Percentiles rank a stretch among this genome's conserved stretches.
Evolutionary conservation across 73 alveolate species (phyloP).

Genomic region (Symbiodinium natans): DNA sequence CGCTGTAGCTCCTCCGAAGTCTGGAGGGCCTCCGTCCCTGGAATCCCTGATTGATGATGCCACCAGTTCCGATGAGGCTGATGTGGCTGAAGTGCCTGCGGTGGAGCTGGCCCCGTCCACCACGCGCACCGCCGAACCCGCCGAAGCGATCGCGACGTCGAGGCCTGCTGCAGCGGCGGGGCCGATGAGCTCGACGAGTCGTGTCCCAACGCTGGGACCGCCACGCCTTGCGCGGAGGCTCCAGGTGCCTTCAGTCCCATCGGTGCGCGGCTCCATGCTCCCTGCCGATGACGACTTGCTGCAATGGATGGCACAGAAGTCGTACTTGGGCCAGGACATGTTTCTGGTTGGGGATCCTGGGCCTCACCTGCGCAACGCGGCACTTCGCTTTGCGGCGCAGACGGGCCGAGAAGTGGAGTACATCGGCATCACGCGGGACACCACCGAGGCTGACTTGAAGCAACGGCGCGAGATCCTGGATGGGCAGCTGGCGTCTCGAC

Average conservation of each 20-base stretch:
- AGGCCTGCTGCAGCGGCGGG: background rate
- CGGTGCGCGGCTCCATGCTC: conserved; percentile 38
- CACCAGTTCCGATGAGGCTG: background rate
- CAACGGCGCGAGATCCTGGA: conserved; percentile 30
- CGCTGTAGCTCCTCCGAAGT: background rate
- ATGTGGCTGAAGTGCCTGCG: background rate
- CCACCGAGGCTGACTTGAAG: conserved; percentile 70
- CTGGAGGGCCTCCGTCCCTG: conserved; percentile 62
- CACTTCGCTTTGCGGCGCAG: conserved; percentile 32
- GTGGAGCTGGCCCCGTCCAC: background rate
- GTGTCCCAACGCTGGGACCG: background rate
- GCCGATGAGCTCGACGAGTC: background rate
- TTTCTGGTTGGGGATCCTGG: conserved; percentile 70
- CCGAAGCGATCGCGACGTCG: background rate
- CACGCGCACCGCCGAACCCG: background rate
- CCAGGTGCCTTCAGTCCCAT: conserved; percentile 19
- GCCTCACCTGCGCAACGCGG: conserved; percentile 28
- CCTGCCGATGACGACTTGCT: conserved; percentile 11
- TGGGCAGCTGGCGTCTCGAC: background rate
- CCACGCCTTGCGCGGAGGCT: background rate
- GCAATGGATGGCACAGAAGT: conserved; percentile 77
- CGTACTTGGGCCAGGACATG: conserved; percentile 66
- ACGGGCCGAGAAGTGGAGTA: conserved; percentile 73
- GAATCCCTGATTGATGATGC: conserved; percentile 40
- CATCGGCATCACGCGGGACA: conserved; percentile 71